phyloP scores from a whole-genome alignment of 1,284 basidiomycete genomes.

The Ustilago loliicola region DNA sequence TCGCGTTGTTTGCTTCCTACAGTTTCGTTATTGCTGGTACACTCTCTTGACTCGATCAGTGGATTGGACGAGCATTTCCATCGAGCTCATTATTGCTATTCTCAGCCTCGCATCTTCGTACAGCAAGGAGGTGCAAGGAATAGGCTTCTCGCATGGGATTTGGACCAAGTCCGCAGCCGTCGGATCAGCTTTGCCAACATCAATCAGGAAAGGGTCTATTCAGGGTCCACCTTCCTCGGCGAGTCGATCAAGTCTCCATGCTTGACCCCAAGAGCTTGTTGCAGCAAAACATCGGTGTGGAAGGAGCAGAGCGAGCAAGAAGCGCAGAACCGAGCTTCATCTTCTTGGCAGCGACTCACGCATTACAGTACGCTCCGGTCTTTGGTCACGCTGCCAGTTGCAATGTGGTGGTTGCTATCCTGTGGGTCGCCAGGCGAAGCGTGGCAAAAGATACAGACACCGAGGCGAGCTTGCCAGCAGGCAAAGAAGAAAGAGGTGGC shows the following conservation, averaged over 20 bases:
- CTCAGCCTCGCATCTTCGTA: not conserved
- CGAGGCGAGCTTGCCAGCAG: conserved; percentile 3
- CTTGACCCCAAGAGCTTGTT: not conserved
- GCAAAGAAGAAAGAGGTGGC: not conserved
- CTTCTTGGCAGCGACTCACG: not conserved
- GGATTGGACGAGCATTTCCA: not conserved
- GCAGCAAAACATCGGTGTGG: not conserved
- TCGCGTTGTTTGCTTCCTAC: not conserved
- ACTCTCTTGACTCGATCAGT: not conserved
- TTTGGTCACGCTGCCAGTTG: not conserved
- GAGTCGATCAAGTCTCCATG: not conserved
- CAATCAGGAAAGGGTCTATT: not conserved
- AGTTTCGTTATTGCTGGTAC: not conserved
- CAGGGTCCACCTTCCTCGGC: conserved; percentile 2
- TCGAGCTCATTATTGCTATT: not conserved
- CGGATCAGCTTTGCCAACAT: not conserved
- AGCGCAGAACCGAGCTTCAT: not conserved
- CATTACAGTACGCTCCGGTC: not conserved
- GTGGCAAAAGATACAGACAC: too few species aligned
- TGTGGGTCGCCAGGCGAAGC: too few species aligned
- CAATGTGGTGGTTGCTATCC: not conserved
- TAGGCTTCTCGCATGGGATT: conserved; percentile 1
- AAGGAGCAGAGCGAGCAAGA: not conserved
- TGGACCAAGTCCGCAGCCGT: not conserved
- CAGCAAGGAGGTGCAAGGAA: not conserved